Conservation (phyloP, 495 filamentous ascomycete genomes). For the Thermochaetoides thermophila region DNA sequence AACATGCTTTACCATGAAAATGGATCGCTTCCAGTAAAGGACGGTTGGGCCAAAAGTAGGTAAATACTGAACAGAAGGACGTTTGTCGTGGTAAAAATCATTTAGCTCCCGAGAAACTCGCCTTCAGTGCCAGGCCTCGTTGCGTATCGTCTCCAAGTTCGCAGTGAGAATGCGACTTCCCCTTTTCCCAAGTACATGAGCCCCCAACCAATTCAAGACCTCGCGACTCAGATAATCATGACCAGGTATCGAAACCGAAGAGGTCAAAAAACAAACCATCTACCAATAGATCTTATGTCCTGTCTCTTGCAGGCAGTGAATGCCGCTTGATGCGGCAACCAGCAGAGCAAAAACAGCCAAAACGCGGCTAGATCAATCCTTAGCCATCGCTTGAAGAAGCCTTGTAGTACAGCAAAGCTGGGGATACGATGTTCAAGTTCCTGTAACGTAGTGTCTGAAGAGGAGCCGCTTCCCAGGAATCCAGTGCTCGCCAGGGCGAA, state of each 20-base stretch:
- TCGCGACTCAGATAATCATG: conserved; percentile 29
- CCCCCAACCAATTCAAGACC: conserved; percentile 29
- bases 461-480: conserved; percentile 4
- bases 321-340: conserved; percentile 17
- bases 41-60: conserved; percentile 30
- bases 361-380: conserved; percentile 19
- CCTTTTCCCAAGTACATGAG: conserved; percentile 22
- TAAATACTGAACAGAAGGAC: conserved; percentile 28
- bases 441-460: conserved; percentile 1
- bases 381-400: conserved; percentile 19
- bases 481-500: conserved; percentile 16
- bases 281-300: conserved; percentile 23
- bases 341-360: conserved; percentile 18
- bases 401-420: conserved; percentile 12
- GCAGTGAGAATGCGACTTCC: conserved; percentile 27
- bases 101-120: conserved; percentile 20
- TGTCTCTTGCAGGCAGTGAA: conserved; percentile 10
- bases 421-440: conserved; percentile 15
- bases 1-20: conserved; percentile 28
- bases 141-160: conserved; percentile 21
- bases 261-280: conserved; percentile 27
- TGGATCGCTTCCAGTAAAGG: conserved; percentile 26
- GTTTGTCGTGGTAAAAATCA: conserved; percentile 27
- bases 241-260: conserved; percentile 26
- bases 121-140: conserved; percentile 14